Evolutionary conservation across 805 yeast species (phyloP), one percentile per base, ranked within the genome.

Genomic region (Metschnikowia chrysomelidarum): DNA sequence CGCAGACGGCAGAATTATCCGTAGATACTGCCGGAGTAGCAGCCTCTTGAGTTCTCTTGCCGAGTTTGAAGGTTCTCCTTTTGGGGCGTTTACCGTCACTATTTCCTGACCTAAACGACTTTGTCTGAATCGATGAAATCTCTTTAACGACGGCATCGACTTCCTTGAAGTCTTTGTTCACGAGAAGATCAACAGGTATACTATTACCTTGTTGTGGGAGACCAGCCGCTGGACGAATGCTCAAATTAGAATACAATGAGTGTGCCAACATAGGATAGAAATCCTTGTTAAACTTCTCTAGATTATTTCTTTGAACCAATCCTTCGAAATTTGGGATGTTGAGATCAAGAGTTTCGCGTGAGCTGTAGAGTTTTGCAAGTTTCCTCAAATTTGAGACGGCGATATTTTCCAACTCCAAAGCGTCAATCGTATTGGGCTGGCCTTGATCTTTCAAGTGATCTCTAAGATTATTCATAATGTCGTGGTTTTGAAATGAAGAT

Each of bases 331-430:
- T 63, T 4, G 85, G 79, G 1, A 85, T 72, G 17, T 75, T 69
- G 30, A 91, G 58, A n/a, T 85, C 77, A 42, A 91, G 67, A 0
- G 97, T 86, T 46, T 85, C 87, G 44, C 96, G 75, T 2, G 91
- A 79, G 11, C 82, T 76, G 30, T 78, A 75, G 40, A 91, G 64
- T 4, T 53, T 43, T 12, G 60, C 49, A 29, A 55, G 59, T 41
- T 56, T 58, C 20, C 49, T 55, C 31, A 67, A 56, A 42, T 64
- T 66, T 16, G 85, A 73, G 1, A 84, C 73, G 10, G 89, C 67
- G 5, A 46, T 30, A 12, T 19, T 24, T 17, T 44, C 49, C 7
- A 44, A 31, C 29, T 49, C 54, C 11, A 44, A 32, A n/a, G 31
- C 18, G 18, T 35, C 38, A 15, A 26, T 25, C n/a, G 29, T 14